Evolutionary conservation across 805 yeast species (phyloP).

Genomic region (Candida boidinii): DNA sequence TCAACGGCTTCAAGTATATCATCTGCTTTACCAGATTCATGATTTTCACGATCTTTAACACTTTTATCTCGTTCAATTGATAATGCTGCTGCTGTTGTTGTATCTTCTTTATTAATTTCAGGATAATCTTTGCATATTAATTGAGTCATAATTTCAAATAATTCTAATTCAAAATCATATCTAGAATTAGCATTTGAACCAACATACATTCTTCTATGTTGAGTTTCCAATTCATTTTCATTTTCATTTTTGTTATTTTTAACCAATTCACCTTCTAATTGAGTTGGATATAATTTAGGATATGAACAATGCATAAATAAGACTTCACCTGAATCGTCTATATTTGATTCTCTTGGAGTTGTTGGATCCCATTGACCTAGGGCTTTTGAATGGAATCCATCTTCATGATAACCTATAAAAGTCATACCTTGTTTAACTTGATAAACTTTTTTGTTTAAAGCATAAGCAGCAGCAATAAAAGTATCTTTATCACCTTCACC

Average conservation of each 20-base stretch:
- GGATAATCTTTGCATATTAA: conserved; percentile 24
- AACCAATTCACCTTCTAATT: conserved; percentile 11
- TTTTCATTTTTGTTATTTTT: conserved; percentile 1
- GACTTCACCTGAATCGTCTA: conserved; percentile 27
- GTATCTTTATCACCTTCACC: conserved; percentile 82
- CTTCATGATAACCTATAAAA: conserved; percentile 40
- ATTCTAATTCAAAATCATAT: conserved; percentile 30
- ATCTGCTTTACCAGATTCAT: too few relatives aligned
- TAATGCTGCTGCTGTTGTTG: conserved; percentile 6
- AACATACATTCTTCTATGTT: conserved; percentile 26
- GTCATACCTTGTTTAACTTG: conserved; percentile 47
- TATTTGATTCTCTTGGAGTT: conserved; percentile 24
- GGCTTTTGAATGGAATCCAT: conserved; percentile 30
- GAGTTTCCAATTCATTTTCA: conserved; percentile 3
- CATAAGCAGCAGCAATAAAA: conserved; percentile 60
- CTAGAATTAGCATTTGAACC: conserved; percentile 15
- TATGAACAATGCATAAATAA: conserved; percentile 21
- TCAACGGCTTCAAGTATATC: too few relatives aligned
- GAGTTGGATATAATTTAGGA: conserved; percentile 37
- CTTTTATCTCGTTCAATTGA: too few relatives aligned
- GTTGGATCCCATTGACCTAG: conserved; percentile 34
- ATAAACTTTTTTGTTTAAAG: conserved; percentile 13
- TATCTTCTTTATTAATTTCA: conserved; percentile 4
- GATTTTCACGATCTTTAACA: neutral
- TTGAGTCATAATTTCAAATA: conserved; percentile 30